Base-by-base conservation (phyloP, 176 grass and related monocot genomes). In the Bromus sterilis region DNA sequence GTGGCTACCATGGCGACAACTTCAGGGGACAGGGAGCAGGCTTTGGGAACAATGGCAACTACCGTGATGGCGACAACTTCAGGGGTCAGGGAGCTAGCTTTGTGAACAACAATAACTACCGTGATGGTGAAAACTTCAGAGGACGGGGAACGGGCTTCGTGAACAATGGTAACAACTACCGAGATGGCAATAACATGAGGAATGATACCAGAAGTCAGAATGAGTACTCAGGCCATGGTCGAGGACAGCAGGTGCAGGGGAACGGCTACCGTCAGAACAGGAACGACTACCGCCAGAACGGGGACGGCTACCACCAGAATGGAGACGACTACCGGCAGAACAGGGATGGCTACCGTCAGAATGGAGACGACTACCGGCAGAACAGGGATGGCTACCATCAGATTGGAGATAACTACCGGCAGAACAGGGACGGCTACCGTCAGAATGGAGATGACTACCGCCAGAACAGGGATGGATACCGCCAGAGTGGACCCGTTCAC, bases 151-250 rank as follows among this genome's bases (percentile, higher is more conserved):
- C 7, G 0, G 82, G 65, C 20, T 85, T 81, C 16, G 29, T 37
- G 56, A 78, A 67, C 84, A 93, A 83, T n/a, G 78, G 42, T 20
- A 83, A 74, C 56, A 83, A 74, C 56, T 87, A 89, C 67, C 69
- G 55, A 5, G 56, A 71, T 24, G 63, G 72, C 4, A 55, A 76
- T 37, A 39, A 59, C 65, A 55, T 10, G 29, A 88, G 88, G 81
- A 84, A 65, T 1, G 61, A 49, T 56, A 87, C 70, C 77, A 80
- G 89, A 56, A 88, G 84, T 44, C 85, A 67, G 63, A 55, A 58
- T 5, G 86, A 88, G 21, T 80, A 84, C 26, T 26, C 75, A 16
- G 86, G 62, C 14, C 77, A 21, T n/a, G 84, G 71, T 28, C 76
- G 75, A 53, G 78, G 62, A 13, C 70, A 7, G 49, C 49, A 53